Base-by-base conservation (phyloP, 495 filamentous ascomycete species). In the Barbatosphaeria neglecta region DNA sequence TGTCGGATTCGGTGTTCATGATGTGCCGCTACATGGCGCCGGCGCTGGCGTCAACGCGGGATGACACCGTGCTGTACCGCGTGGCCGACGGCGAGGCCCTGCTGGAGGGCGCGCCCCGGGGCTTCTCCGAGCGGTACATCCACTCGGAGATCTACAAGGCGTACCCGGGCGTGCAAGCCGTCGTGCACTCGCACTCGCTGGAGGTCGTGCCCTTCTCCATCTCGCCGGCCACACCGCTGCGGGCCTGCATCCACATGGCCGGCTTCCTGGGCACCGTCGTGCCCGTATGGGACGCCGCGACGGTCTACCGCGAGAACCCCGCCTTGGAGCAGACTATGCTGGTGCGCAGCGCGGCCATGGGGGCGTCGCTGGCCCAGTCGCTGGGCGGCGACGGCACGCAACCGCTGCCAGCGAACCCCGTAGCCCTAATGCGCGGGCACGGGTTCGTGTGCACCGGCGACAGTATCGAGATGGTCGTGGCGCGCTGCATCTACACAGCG, bases 41-140 rank as follows among this genome's bases (percentile, higher is more conserved):
- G 22, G 70, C 61, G 2, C 47, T 66, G 6, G 57, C 72, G 9
- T 57, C 61, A 1, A 61, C 53, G 1, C 17, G 46, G 2, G 9
- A 18, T 5, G 67, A 74, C 51, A 41, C 24, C 1, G 56, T 70
- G 22, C 52, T 66, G 37, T 73, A 70, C 46, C n/a, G 45, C 10
- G 49, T 73, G n/a, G 20, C 41, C 3, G 61, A 68, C 39, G 64
- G 59, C 40, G 46, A 48, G 16, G 25, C 46, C 10, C 20, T 41
- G 10, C 39, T 24, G 39, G 13, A 20, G 20, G 39, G 22, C 17
- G 20, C 39, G 20, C 39, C 39, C 2, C 20, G 39, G 18, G 65
- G 67, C 20, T 73, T 64, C 55, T 49, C 50, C 11, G 70, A 73
- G 50, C 63, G 70, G 1, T 72, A 48, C 53, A 72, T 74, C 46